Conservation (phyloP, 805 yeast species). For the Pichia cephalocereana region DNA sequence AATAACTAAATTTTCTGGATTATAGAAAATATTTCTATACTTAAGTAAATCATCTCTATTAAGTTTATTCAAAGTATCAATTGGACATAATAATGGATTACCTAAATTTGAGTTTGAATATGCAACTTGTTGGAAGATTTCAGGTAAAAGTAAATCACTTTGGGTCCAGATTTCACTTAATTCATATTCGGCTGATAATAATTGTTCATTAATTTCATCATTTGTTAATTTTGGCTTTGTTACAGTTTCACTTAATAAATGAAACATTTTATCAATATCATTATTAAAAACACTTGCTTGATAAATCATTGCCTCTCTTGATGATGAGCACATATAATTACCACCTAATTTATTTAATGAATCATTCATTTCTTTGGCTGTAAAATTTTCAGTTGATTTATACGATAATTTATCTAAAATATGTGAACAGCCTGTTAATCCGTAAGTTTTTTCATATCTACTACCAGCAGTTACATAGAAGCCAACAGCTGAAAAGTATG, state of each 20-base stretch:
- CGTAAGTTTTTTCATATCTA: slow-evolving; percentile 54
- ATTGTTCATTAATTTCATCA: slow-evolving; percentile 66
- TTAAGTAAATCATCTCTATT: slow-evolving; percentile 39
- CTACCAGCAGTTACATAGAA: slow-evolving; percentile 88
- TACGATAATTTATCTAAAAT: slow-evolving; percentile 79
- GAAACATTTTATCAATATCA: slow-evolving; percentile 74
- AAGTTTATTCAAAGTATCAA: slow-evolving; percentile 51
- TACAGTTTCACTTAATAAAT: slow-evolving; percentile 69
- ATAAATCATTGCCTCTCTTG: slow-evolving; percentile 85
- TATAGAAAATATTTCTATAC: slow-evolving; percentile 59
- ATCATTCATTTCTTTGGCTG: slow-evolving; percentile 66
- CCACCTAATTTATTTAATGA: slow-evolving; percentile 79
- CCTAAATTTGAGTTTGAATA: slow-evolving; percentile 69
- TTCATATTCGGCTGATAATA: slow-evolving; percentile 69
- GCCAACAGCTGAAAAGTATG: slow-evolving; percentile 88
- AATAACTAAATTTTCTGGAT: slow-evolving; percentile 74
- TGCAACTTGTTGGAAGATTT: slow-evolving; percentile 80
- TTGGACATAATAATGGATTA: slow-evolving; percentile 75
- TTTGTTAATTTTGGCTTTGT: slow-evolving; percentile 57
- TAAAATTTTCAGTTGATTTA: slow-evolving; percentile 51
- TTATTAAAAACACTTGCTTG: slow-evolving; percentile 90
- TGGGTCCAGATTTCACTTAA: slow-evolving; percentile 73
- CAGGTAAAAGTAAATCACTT: slow-evolving; percentile 82
- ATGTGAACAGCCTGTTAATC: slow-evolving; percentile 70
- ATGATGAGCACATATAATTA: slow-evolving; percentile 85